Base-by-base conservation (phyloP, 306 rosid species). In the Rosa multiflora region DNA sequence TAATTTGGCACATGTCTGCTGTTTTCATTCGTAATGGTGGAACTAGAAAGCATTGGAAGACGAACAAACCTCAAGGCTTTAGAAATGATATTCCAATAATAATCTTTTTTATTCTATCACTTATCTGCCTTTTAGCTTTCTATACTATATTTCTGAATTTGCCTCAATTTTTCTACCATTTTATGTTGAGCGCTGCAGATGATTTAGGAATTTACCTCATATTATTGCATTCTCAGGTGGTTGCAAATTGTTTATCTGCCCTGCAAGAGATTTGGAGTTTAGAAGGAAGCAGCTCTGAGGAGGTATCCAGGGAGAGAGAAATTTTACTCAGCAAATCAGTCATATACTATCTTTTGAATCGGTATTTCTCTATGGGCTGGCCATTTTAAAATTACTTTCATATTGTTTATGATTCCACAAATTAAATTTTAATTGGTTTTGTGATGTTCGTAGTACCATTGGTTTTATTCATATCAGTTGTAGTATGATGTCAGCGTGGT, bases 241-340 rank as follows among this genome's bases (percentile, higher is more conserved):
- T 96, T 53, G 96, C 99, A 82, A 96, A 96, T 85, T 96, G 99
- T 86, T 79, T 96, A 85, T 89, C 97, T 78, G 89, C 96, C 81
- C 83, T 96, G 46, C 97, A 96, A 96, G 99, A 96, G 88, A 96
- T 96, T 86, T 96, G 94, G 97, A 88, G 92, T 74, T 86, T 88
- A 83, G 98, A 91, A 87, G 94, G 94, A 75, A 85, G 93, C 72
- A 73, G 90, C 5, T 87, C 97, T 44, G 99, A 96, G 88, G 99
- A 91, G 88, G 97, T 93, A 59, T 83, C 92, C 67, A 90, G 94
- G 90, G 99, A 96, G 79, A 89, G 97, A 90, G 99, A 96, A 88
- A 71, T 82, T 78, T 85, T 96, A 80, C 97, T 90, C 67, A 91
- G 98, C 94, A 96, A 96, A 91, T 91, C 96, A 39, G 63, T 89